These are phyloP conservation scores for Uronychia setigera DNA, from an alignment of 73 alveolate genomes.

Conservation along the genomic window DNA sequence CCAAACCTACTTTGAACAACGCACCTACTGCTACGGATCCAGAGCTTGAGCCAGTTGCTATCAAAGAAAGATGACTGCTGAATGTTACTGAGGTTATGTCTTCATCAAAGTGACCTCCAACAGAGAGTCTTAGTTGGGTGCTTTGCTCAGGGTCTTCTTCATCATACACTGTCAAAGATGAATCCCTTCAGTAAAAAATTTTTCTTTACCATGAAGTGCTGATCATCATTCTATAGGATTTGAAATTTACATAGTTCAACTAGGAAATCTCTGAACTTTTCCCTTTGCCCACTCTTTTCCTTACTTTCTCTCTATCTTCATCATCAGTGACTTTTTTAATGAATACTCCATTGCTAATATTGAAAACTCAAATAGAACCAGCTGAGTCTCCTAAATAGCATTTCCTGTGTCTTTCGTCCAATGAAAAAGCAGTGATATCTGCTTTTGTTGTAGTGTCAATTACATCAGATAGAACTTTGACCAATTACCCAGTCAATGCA, in stretches of 20 bases:
- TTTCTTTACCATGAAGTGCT: constrained; percentile 57
- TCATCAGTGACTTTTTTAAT: constrained; percentile 54
- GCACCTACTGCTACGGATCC: constrained; percentile 71
- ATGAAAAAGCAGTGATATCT: constrained; percentile 72
- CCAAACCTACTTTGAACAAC: constrained; percentile 73
- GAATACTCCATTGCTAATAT: constrained; percentile 60
- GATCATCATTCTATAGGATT: constrained; percentile 52
- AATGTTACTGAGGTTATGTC: constrained; percentile 81
- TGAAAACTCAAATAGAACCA: constrained; percentile 55
- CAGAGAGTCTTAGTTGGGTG: constrained; percentile 59
- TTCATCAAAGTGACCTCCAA: constrained; percentile 72
- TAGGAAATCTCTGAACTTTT: constrained; percentile 26
- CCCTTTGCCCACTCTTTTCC: constrained; percentile 11
- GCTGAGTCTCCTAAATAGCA: constrained; percentile 75
- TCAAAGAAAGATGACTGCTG: constrained; percentile 74
- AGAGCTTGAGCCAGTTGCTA: constrained; percentile 95
- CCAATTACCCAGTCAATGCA: constrained; percentile 74
- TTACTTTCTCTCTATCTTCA: constrained; percentile 7
- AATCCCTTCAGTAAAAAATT: constrained; percentile 44
- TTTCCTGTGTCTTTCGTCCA: constrained; percentile 79
- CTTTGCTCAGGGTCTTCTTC: constrained; percentile 86
- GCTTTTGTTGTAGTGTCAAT: constrained; percentile 73
- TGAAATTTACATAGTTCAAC: constrained; percentile 32
- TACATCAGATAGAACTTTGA: constrained; percentile 70
- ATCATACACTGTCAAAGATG: constrained; percentile 74